Evolutionary conservation across 192 early-diverging fungal species (phyloP), one percentile per base, ranked within the genome.

Genomic region (Podila epigama): DNA sequence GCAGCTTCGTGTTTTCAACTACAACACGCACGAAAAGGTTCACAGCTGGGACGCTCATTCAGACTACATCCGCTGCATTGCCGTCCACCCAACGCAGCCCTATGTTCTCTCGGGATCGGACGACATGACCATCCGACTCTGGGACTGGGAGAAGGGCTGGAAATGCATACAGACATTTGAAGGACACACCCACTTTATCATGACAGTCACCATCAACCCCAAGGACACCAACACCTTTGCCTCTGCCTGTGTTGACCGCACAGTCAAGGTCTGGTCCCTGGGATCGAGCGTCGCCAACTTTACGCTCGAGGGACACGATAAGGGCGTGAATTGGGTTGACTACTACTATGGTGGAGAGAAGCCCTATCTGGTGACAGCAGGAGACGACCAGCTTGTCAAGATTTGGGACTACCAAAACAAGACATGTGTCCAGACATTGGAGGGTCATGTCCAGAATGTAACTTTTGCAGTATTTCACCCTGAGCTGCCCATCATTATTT

Each of bases 321-420:
- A 99, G 81, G 97, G 97, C 41, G 96, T 98, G 58, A 99, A 99
- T 79, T 92, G 89, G 73, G 93, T 99, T 28, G 98, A 97, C 68
- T 99, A 99, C 82, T 99, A 98, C 84, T 90, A 95, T 75, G 98
- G 96, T 37, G 93, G 92, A 58, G 98, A 99, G 81, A 98, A 97
- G 80, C 98, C 98, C 15, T 99, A 99, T 63, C 83, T 99, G 34
- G 92, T 98, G 35, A 93, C 92, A 44, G 96, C 95, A 18, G 98
- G 94, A 20, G 98, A 99, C 68, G 98, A 99, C 81, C 93, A 91
- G 57, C 68, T 90, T 18, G 91, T 94, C 71, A 98, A 97, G 68
- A 93, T 99, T 44, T 99, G 98, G 98, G 98, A 99, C 81, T 98
- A 98, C 73, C 97, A 98, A 77, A 99, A 98, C 89, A 98, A 97